Conservation (phyloP, 306 rosid species). For the Cyamopsis tetragonoloba region DNA sequence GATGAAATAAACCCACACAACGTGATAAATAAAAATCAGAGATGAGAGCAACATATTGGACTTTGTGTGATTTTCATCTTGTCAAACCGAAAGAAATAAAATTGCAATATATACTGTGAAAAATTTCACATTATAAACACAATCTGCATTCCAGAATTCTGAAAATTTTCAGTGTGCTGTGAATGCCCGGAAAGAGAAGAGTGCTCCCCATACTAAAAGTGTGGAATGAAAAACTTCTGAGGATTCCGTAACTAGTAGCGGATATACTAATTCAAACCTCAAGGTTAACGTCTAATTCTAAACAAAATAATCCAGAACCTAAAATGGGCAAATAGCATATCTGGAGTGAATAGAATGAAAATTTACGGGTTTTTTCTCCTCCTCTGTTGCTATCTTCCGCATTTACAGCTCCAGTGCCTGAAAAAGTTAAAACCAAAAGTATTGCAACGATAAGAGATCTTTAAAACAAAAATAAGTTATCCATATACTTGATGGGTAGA, state of each 20-base stretch:
- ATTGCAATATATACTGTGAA: no score
- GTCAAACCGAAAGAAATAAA: background rate
- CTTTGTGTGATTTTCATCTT: background rate
- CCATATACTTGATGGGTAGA: no score
- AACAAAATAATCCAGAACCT: background rate
- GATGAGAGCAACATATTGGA: background rate
- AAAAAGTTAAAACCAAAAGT: constrained; percentile 20
- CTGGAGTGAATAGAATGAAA: background rate
- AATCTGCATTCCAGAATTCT: background rate
- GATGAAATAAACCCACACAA: background rate
- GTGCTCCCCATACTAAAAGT: background rate
- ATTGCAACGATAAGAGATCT: constrained; percentile 3
- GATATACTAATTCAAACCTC: background rate
- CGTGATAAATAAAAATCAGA: background rate
- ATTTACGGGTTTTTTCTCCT: background rate
- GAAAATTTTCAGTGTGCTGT: background rate
- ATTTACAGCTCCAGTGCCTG: constrained; percentile 52
- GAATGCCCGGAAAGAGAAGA: background rate
- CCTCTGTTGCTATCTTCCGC: constrained; percentile 10
- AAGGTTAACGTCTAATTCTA: background rate
- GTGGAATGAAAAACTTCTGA: no score
- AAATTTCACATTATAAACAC: background rate
- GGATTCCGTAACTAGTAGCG: no score
- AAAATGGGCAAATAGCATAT: background rate
- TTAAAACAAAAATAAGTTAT: constrained; percentile 5